phyloP scores from a whole-genome alignment of 306 rosid species.

The Cicer pinnatifidum region DNA sequence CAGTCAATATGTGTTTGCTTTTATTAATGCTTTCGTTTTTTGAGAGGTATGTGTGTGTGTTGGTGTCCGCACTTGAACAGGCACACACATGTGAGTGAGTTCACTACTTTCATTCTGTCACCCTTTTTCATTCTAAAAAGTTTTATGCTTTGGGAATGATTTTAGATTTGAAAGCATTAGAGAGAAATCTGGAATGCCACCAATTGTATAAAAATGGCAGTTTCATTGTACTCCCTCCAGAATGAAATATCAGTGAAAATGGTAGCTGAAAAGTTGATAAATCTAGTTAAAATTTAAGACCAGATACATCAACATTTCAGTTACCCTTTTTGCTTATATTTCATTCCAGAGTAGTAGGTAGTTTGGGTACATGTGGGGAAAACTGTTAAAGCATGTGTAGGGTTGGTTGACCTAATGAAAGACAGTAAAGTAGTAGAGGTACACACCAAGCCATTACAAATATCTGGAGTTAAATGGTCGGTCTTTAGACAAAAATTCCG shows the following conservation, averaged over 20 bases:
- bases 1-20: constrained; percentile 8
- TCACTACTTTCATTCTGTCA: neutral
- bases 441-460: neutral
- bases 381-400: neutral
- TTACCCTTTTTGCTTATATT: no score
- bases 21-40: constrained; percentile 11
- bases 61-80: neutral
- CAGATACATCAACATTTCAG: no score
- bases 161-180: neutral
- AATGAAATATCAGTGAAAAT: no score
- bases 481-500: neutral
- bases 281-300: no score
- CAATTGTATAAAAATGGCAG: constrained; percentile 12
- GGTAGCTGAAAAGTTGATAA: no score
- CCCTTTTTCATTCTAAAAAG: neutral
- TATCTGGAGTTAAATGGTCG: neutral
- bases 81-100: neutral
- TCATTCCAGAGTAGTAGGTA: neutral
- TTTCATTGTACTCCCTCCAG: neutral
- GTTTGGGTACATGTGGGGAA: neutral
- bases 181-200: neutral
- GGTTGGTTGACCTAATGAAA: constrained; percentile 1
- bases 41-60: neutral
- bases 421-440: neutral
- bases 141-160: constrained; percentile 11